A percentile compares a stretch with the other conserved stretches of the same genome.
phyloP scores from a whole-genome alignment of 345 rosid genomes.

The Linum lewisii region DNA sequence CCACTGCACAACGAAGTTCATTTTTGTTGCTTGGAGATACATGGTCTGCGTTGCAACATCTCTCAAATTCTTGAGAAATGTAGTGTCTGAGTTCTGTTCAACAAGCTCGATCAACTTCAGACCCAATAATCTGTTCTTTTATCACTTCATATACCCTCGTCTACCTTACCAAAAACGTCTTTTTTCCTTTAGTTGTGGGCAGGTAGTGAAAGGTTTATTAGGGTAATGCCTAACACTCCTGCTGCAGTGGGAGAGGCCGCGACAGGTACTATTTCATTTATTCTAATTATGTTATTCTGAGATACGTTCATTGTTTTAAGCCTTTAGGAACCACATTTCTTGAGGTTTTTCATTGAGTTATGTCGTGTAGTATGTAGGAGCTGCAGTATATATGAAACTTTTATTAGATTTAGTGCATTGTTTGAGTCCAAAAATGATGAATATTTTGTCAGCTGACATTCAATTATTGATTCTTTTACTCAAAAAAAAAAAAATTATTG shows the following conservation, averaged over 20 bases:
- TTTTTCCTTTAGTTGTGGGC: constrained; percentile 60
- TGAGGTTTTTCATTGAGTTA: too few species aligned
- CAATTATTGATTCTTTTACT: neutral
- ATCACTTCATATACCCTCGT: neutral
- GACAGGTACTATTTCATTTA: constrained; percentile 32
- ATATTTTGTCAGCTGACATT: too few species aligned
- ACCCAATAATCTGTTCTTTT: neutral
- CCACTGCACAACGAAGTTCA: too few species aligned
- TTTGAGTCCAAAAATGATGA: too few species aligned
- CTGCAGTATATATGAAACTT: too few species aligned
- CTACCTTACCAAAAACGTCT: neutral
- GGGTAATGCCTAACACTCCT: constrained; percentile 94
- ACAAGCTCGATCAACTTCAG: neutral
- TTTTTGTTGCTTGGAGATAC: too few species aligned
- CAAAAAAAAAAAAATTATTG: too few species aligned
- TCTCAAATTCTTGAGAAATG: too few species aligned
- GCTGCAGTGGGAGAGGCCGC: constrained; percentile 87
- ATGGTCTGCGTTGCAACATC: too few species aligned
- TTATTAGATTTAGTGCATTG: too few species aligned
- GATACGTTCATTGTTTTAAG: neutral
- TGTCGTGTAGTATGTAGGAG: neutral
- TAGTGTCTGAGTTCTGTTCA: too few species aligned
- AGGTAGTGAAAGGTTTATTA: constrained; percentile 61
- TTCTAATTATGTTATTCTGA: neutral
- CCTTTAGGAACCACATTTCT: neutral